A percentile compares a stretch with the other conserved stretches of the same genome.
Conservation (phyloP, 148 eudicot genomes). For the Vaccinium macrocarpon region DNA sequence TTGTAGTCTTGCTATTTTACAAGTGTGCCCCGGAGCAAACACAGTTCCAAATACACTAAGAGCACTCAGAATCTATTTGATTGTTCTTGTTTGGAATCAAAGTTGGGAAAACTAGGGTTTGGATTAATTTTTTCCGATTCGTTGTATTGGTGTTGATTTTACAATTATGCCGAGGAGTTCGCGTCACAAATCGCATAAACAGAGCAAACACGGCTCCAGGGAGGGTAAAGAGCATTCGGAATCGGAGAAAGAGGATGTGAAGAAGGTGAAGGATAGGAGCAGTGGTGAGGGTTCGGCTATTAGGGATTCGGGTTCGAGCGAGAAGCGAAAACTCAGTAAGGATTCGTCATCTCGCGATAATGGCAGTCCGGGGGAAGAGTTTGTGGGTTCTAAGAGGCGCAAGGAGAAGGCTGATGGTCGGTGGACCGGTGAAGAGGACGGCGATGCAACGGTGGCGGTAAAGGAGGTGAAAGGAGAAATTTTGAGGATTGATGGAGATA, state of each 20-base stretch:
- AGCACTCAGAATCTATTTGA: constrained; percentile 55
- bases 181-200: constrained; percentile 73
- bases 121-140: neutral
- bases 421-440: constrained; percentile 52
- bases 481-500: constrained; percentile 24
- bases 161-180: constrained; percentile 82
- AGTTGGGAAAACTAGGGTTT: constrained; percentile 15
- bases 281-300: constrained; percentile 38
- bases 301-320: constrained; percentile 60
- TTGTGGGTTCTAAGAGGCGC: constrained; percentile 54
- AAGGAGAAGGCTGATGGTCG: constrained; percentile 72
- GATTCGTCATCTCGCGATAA: constrained; percentile 40
- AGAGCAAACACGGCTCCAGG: constrained; percentile 67
- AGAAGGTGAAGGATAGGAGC: constrained; percentile 54
- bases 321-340: constrained; percentile 58
- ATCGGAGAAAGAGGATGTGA: constrained; percentile 57
- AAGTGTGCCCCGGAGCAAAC: constrained; percentile 81
- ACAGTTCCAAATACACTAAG: constrained; percentile 53
- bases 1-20: neutral
- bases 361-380: constrained; percentile 47
- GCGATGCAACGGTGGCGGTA: constrained; percentile 31
- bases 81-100: neutral
- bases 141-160: neutral
- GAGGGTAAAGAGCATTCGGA: constrained; percentile 66
- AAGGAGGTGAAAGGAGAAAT: constrained; percentile 37